These are phyloP conservation scores for Pestalotiopsis sp. DNA, from an alignment of 2,329 filamentous ascomycete genomes.

Conservation along the genomic window DNA sequence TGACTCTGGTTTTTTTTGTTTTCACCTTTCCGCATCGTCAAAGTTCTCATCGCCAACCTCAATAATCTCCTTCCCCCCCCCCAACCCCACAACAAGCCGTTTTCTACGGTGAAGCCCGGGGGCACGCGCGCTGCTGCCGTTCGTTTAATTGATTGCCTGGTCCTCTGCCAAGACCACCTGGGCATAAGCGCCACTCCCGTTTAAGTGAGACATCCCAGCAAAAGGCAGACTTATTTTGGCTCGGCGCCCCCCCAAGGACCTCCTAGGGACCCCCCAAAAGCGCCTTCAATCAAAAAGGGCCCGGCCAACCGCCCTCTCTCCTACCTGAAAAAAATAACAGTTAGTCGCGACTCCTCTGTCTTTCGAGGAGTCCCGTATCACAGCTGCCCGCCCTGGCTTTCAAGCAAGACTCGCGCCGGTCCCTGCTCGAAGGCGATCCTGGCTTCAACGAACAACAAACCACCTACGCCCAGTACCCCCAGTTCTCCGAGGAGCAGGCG, in stretches of 20 bases:
- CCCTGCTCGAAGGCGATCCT: conserved; percentile 40
- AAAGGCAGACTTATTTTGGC: not conserved
- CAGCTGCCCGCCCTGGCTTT: conserved; percentile 45
- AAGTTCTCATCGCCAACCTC: not conserved
- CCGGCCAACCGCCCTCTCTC: conserved; percentile 6
- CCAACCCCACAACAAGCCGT: not conserved
- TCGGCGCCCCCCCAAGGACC: conserved; percentile 7
- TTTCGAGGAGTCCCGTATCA: conserved; percentile 24
- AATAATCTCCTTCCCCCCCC: not conserved
- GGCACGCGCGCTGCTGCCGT: not conserved
- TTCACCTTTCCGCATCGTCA: not conserved
- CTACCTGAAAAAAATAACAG: not conserved
- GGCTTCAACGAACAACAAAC: conserved; percentile 24
- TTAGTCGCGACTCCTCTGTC: conserved; percentile 16
- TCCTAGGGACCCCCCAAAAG: conserved; percentile 1
- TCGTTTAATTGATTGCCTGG: not conserved
- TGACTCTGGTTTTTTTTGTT: not conserved
- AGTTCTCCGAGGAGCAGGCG: conserved; percentile 22
- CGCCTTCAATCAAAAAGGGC: not conserved
- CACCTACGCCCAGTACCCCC: conserved; percentile 15
- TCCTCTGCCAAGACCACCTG: not conserved
- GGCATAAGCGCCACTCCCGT: conserved; percentile 1
- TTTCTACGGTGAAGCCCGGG: not conserved
- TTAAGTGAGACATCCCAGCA: conserved; percentile 6
- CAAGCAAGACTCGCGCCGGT: conserved; percentile 45